Evolutionary conservation across 2,329 filamentous ascomycete genomes (phyloP), one percentile per base, ranked within the genome.

Genomic region (Metarhizium album): DNA sequence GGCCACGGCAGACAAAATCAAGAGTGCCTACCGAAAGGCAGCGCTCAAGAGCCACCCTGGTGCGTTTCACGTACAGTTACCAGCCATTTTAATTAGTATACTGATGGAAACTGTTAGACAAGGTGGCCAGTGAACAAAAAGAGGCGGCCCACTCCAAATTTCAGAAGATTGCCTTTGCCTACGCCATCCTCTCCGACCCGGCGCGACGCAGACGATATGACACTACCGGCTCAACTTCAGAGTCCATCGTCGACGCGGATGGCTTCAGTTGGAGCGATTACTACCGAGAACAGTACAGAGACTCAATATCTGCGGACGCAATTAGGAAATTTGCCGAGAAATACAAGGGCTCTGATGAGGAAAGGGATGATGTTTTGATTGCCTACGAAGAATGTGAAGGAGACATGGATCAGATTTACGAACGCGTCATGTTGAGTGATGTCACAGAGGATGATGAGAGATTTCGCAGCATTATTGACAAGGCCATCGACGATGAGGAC

Each of bases 181-280:
- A 97, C 64, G 91, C 90, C 33, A 80, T 98, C 47, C 86, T 98
- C 35, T 95, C 88, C 31, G 88, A 96, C 59, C 76, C 85, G 22
- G 75, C 76, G 20, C 82, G 93, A 49, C 86, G 93, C 58, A 82
- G 83, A 59, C 86, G 88, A 53, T 98, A 95, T 72, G 91, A 98
- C 64, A 75, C 79, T 49, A 97, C 91, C 0, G 93, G 93, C 50
- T 93, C 86, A 51, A 97, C 90, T 0, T 82, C 87, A 11, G 90
- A 96, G 63, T 84, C 82, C 8, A 79, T 95, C 22, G 78, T 84
- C 31, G 85, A 89, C 63, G 78, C 80, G 3, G 83, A 87, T 53
- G 86, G 84, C 49, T 98, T 97, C 71, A 80, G 88, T 73, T 98
- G 93, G 93, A 75, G 80, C 49, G 84, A 87, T 46, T 98, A 90